Evolutionary conservation across 768 basidiomycete genomes (phyloP), one percentile per base, ranked within the genome.

Genomic region (Pisolithus marmoratus): DNA sequence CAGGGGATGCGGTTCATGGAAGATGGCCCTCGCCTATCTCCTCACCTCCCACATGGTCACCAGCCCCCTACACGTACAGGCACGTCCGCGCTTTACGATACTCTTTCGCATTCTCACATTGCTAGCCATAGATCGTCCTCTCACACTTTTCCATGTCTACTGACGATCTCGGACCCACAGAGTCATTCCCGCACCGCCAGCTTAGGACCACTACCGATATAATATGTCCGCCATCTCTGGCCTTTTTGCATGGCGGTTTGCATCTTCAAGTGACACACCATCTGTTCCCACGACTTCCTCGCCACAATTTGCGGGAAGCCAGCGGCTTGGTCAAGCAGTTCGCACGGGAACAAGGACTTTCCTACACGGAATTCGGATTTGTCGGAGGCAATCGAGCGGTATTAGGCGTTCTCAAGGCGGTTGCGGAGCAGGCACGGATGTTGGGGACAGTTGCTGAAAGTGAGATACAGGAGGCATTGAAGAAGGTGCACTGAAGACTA

Each of bases 111-210:
- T 19, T 5, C 34, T 36, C 15, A 58, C 27, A 8, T 2, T 34
- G 19, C 40, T 24, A 8, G 12, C 27, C 23, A 17, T 59, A 87
- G 86, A 98, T 99, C 60, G 94, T 97, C 1, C 82, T 98, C 24
- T 99, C 96, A 8, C 96, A 99, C 73, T 99, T 94, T 67, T 87
- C 91, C 46, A 92, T 94, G 75, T 93, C 95, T 12, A 94, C 94
- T 2, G 86, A 75, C 8, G 95, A 97, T 64, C 75, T 97, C 19
- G 94, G 94, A 12, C 90, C 91, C 1, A 72, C 73, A 26, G 96
- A 99, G 64, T 94, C 92, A 0, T 98, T 97, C 74, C 81, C 87
- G 4, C 86, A 91, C 59, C 85, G 96, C 15, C 96, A 99, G 67
- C 73, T 99, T 60, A 87, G 96, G 45, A 99, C 96, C n/a, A 98